Base-by-base conservation (phyloP, 352 stramenopile genomes). In the Plasmopara halstedii region DNA sequence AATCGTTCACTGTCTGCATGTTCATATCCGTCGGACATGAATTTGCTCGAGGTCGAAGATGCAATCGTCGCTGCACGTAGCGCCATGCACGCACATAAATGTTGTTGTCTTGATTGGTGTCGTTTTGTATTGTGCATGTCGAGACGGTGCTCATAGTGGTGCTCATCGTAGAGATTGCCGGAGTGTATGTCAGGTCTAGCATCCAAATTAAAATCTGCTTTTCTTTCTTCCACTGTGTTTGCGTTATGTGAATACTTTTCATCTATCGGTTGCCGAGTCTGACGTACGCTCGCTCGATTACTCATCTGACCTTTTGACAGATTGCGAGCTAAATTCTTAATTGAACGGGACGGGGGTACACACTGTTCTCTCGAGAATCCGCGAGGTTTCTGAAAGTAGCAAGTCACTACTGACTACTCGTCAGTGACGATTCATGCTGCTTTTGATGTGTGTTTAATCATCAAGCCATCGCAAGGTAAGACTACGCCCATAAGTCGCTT, bases 11-110 rank as follows among this genome's bases (percentile, higher is more conserved):
- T 7, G 31, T 8, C 6, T n/a, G 14, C 8, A 7, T 7, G 11
- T 13, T 35, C 50, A 58, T 51, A 27, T 58, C 54, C 11, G 39
- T 34, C 14, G 62, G 62, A 36, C 58, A 72, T 8, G 62, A 69
- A 17, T 40, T 22, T 20, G 62, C 58, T 40, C 62, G 42, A 21
- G 59, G 60, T 21, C 64, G 56, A 23, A 73, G 47, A 42, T 64
- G 59, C 49, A 73, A 46, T 45, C 59, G 59, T 18, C 51, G 59
- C 56, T 67, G 59, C 35, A 73, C 56, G 18, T 67, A 73, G 3
- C 35, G 49, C 64, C 64, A 73, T 35, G 62, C 59, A 17, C 64
- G 64, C 29, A 49, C 46, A 50, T 70, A 70, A 25, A 73, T 46
- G 44, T 35, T 60, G 59, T 23, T 34, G 37, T 47, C 40, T 9